Evolutionary conservation across 352 stramenopile species (phyloP), one percentile per base, ranked within the genome.

Genomic region (Globisporangium iwayamae): DNA sequence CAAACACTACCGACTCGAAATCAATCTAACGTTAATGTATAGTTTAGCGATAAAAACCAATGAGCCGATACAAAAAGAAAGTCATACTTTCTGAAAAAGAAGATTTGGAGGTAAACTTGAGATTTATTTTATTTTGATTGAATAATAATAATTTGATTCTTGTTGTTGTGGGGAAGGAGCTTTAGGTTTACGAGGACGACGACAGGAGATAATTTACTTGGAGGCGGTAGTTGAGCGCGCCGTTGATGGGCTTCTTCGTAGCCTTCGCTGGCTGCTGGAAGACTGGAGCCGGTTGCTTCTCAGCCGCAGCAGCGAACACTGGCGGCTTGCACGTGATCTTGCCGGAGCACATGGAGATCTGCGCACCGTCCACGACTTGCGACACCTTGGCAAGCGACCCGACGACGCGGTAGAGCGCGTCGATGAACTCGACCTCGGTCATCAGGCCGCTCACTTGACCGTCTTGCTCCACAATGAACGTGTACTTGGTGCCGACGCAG

Each of bases 341-440:
- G n/a, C 59, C 59, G 1, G 59, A 58, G 11, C 48, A 46, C 59
- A 58, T 65, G 34, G 48, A 57, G 59, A 65, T 65, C 59, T 58
- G 59, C 25, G 59, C 59, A 22, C 59, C 59, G 11, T 56, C 59
- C 34, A 64, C 30, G 46, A 64, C 59, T 38, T 65, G 46, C 22
- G 59, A 39, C 32, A 57, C 47, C 34, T 52, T 65, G 34, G 47
- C n/a, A 32, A 65, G 59, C 22, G 59, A 58, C 20, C 59, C 59
- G 13, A 65, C 47, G 20, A 65, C 59, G 22, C 59, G 59, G 47
- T 48, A 48, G 30, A 65, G 59, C n/a, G 59, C 59, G 47, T 56
- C 34, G 48, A 58, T 56, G 39, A 65, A 65, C 46, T 58, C 47
- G 10, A 58, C 30, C 20, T 65, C 59, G 20, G 25, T 52, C 59